Evolutionary conservation across 148 eudicot species (phyloP), one percentile per base, ranked within the genome.

Genomic region (Polygonum aviculare): DNA sequence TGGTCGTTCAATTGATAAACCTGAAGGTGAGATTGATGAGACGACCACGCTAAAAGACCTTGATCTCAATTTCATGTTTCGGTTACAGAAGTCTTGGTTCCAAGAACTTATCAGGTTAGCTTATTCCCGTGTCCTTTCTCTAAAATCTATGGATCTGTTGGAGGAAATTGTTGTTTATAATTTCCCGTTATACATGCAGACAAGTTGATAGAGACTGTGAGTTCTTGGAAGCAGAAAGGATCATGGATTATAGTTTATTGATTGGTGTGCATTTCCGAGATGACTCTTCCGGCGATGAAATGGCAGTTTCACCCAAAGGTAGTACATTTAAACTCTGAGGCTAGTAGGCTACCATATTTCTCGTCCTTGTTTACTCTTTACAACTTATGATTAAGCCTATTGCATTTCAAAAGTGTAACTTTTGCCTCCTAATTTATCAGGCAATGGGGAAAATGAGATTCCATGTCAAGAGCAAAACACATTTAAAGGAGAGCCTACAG

Each of bases 11-110:
- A 92, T 87, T 5, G 90, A 95, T 74, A 92, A 90, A 73, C 88
- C 92, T 60, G 92, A 92, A 78, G 89, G 88, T n/a, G 97, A 95
- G 63, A 90, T 92, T 79, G 97, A 95, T 79, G 98, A 95, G 83
- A 95, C 94, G 18, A 95, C 98, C 31, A 95, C 98, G 47, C 88
- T 95, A 1, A 95, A 95, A 77, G 98, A 95, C 81, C 97, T 95
- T 65, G 98, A 95, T 77, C 90, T 95, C 16, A 90, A 95, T 48
- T 95, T 83, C 84, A 92, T 90, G 36, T 95, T 95, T 77, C 92
- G 90, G 26, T 82, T 95, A n/a, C 97, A 90, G 54, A 78, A 72
- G 26, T 87, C 86, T 69, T 89, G 97, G 97, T 92, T 88, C 83
- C 86, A 89, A 86, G 97, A 92, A 77, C 83, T 92, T n/a, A 82